A percentile compares a stretch with the other conserved stretches of the same genome.
phyloP scores from a whole-genome alignment of 441 rosid species.

The Sinapis alba region DNA sequence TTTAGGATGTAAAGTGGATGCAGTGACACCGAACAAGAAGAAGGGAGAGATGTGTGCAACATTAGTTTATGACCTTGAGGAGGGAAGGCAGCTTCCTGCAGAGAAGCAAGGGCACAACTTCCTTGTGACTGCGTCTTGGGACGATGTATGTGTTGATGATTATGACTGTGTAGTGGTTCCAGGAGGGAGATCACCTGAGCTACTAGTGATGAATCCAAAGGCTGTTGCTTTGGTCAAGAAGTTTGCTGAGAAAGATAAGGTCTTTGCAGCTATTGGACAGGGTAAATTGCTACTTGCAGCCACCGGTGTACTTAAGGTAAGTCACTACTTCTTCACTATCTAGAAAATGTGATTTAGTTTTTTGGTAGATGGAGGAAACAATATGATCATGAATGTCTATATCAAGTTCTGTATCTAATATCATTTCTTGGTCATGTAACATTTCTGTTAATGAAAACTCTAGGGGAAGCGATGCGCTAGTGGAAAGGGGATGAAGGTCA shows the following conservation, averaged over 20 bases:
- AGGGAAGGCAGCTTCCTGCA: slow-evolving; percentile 44
- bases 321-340: not conserved
- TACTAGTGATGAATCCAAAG: slow-evolving; percentile 47
- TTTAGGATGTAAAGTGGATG: slow-evolving; percentile 53
- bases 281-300: slow-evolving; percentile 57
- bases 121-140: slow-evolving; percentile 46
- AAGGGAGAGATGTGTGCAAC: slow-evolving; percentile 53
- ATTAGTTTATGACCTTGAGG: slow-evolving; percentile 44
- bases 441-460: not conserved
- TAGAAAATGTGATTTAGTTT: slow-evolving; percentile 2
- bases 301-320: slow-evolving; percentile 52
- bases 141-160: slow-evolving; percentile 40
- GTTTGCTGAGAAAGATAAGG: slow-evolving; percentile 46
- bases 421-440: not conserved
- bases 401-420: not conserved
- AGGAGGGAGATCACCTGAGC: slow-evolving; percentile 56
- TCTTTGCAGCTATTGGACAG: slow-evolving; percentile 53
- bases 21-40: slow-evolving; percentile 53
- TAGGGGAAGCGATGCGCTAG: slow-evolving; percentile 42
- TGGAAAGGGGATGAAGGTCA: slow-evolving; percentile 45
- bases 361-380: not conserved
- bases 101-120: slow-evolving; percentile 58
- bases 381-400: not conserved
- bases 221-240: slow-evolving; percentile 46
- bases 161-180: slow-evolving; percentile 55